Base-by-base conservation (phyloP, 2,329 filamentous ascomycete species). In the Cercospora zeina region DNA sequence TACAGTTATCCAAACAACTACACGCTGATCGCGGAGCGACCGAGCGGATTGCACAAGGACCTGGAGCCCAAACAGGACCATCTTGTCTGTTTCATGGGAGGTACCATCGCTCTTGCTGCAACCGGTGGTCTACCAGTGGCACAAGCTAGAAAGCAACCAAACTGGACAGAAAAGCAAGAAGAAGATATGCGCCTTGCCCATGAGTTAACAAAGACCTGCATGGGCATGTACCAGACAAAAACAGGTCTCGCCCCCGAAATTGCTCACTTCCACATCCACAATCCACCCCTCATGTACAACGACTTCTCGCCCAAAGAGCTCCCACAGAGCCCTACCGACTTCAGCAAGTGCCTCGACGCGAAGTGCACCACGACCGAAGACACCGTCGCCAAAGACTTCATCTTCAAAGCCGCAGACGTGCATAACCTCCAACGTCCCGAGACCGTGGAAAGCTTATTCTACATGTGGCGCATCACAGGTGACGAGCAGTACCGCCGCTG, bases 401-500 rank as follows among this genome's bases (percentile, higher is more conserved):
- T 85, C 14, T 87, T 99, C 72, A 90, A 96, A 73, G 70, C 79
- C n/a, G 83, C 86, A n/a, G 95, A 99, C 75, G 80, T 83, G 57
- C 95, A 97, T 78, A 99, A 99, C 73, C 82, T 99, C 34, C 95
- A 97, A 77, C 86, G 95, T 33, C 95, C 95, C 0, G 95, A 99
- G 80, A 97, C 95, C 0, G 88, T 97, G n/a, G 95, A 99, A 79
- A 93, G 88, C 63, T 80, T 99, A 64, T 93, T 99, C 72, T 96
- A 97, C 79, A 96, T 99, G 92, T 99, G 93, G 89, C 88, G 95
- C 65, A 96, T 99, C 75, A 99, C 95, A 0, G 91, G 90, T 27
- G 93, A 99, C 65, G 81, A 85, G 39, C 88, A 87, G 67, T 99
- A 99, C 77, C 86, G 95, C 27, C 87, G 97, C 71, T 97, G 93